A percentile compares a stretch with the other conserved stretches of the same genome.
These are phyloP conservation scores for Barbatosphaeria neglecta DNA, from an alignment of 495 filamentous ascomycete genomes.

Conservation along the genomic window DNA sequence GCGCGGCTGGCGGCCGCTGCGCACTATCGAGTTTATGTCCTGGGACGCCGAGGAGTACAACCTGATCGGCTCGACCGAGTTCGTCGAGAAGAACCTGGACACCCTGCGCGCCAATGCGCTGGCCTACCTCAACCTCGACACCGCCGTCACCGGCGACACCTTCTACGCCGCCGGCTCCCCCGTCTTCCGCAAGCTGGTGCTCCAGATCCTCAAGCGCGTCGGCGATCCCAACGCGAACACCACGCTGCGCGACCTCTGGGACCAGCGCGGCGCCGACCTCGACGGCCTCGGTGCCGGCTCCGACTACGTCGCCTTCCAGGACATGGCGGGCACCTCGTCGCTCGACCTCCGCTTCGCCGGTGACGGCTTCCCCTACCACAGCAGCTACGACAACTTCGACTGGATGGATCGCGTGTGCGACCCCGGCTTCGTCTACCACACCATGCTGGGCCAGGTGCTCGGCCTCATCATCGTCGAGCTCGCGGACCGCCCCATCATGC, in stretches of 20 bases:
- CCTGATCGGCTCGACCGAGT: conserved; percentile 86
- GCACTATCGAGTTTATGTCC: conserved; percentile 86
- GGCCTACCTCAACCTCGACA: conserved; percentile 87
- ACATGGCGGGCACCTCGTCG: conserved; percentile 83
- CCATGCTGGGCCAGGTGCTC: conserved; percentile 65
- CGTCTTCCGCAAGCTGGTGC: conserved; percentile 57
- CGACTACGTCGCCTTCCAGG: conserved; percentile 86
- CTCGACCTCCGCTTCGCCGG: conserved; percentile 77
- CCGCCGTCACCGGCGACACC: conserved; percentile 60
- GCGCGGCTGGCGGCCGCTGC: conserved; percentile 79
- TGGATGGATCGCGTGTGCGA: conserved; percentile 75
- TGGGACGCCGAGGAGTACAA: conserved; percentile 96
- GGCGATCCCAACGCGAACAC: conserved; percentile 60
- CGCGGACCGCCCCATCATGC: conserved; percentile 65
- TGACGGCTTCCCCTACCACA: conserved; percentile 61
- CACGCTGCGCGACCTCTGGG: conserved; percentile 67
- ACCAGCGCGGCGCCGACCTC: conserved; percentile 49
- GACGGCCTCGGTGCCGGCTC: conserved; percentile 67
- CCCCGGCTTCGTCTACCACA: conserved; percentile 74
- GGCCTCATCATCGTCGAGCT: conserved; percentile 77
- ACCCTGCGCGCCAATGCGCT: conserved; percentile 60
- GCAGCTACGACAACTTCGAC: conserved; percentile 79
- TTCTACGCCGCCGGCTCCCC: conserved; percentile 74
- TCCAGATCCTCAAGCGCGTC: conserved; percentile 61
- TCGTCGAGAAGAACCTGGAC: conserved; percentile 82